Conservation (phyloP, 768 basidiomycete species). For the Boletus patriciae region DNA sequence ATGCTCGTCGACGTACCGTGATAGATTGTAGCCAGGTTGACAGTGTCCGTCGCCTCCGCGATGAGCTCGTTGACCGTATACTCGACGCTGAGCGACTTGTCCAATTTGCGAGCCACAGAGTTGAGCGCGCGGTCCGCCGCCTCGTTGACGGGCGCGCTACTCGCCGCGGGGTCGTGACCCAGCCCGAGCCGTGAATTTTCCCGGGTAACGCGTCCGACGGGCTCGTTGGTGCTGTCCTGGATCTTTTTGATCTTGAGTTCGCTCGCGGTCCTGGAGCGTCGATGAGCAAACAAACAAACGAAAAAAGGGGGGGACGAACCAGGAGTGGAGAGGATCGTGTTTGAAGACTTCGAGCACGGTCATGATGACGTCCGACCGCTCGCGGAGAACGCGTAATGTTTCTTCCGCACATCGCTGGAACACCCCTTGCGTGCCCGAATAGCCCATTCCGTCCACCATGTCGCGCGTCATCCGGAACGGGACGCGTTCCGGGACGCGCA, state of each 20-base stretch:
- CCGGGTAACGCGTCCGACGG: constrained; percentile 21
- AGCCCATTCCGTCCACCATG: constrained; percentile 92
- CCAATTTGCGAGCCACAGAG: constrained; percentile 78
- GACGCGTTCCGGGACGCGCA: constrained; percentile 81
- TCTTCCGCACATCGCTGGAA: constrained; percentile 96
- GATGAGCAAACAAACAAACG: neutral
- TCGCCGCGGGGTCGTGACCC: constrained; percentile 55
- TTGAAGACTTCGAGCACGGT: constrained; percentile 97
- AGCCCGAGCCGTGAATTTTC: constrained; percentile 42
- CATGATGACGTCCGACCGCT: constrained; percentile 83
- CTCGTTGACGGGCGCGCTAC: constrained; percentile 70
- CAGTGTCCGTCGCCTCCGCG: constrained; percentile 77
- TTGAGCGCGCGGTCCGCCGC: constrained; percentile 87
- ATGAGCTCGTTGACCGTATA: constrained; percentile 93
- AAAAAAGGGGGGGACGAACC: constrained; percentile 47
- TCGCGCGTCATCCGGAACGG: constrained; percentile 95
- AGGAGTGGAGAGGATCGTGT: constrained; percentile 91
- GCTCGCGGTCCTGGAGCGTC: constrained; percentile 68
- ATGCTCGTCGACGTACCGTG: constrained; percentile 47
- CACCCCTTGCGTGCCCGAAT: constrained; percentile 86
- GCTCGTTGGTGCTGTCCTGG: constrained; percentile 44
- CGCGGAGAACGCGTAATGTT: constrained; percentile 86
- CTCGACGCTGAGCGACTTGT: constrained; percentile 83
- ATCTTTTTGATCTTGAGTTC: constrained; percentile 69
- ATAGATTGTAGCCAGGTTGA: constrained; percentile 79